Conservation (phyloP, 352 stramenopile genomes). For the Elongisporangium anandrum region DNA sequence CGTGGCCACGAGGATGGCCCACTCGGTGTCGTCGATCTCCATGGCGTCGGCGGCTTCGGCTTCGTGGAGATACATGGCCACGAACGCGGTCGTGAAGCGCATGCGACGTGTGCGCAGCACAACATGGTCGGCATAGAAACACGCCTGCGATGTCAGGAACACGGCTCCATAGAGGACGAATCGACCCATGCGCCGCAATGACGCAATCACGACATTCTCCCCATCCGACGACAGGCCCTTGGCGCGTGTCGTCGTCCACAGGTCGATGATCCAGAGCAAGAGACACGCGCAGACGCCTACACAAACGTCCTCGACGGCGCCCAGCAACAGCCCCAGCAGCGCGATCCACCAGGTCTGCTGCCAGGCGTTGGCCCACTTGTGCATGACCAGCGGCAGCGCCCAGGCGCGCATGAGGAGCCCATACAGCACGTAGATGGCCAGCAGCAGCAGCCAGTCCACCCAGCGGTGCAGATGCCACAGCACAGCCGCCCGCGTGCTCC, state of each 20-base stretch:
- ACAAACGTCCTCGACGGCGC: conserved; percentile 43
- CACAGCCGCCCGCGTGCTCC: conserved; percentile 28
- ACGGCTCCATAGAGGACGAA: conserved; percentile 28
- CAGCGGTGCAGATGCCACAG: conserved; percentile 40
- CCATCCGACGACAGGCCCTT: conserved; percentile 9
- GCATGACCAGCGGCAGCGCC: conserved; percentile 18
- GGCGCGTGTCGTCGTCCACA: conserved; percentile 10
- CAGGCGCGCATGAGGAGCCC: conserved; percentile 25
- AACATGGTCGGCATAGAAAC: conserved; percentile 30
- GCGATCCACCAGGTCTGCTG: conserved; percentile 30
- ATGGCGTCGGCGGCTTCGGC: conserved; percentile 29
- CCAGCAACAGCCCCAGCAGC: conserved; percentile 29
- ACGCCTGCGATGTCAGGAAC: conserved; percentile 20
- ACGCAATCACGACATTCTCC: conserved; percentile 8
- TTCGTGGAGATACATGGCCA: conserved; percentile 42
- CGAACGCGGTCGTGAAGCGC: conserved; percentile 44
- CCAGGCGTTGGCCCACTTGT: conserved; percentile 55
- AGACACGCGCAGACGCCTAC: conserved; percentile 23
- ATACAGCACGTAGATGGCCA: conserved; percentile 21
- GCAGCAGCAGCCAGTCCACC: conserved; percentile 37
- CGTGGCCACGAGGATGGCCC: conserved; percentile 29
- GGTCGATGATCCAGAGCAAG: conserved; percentile 32
- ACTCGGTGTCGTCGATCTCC: conserved; percentile 40
- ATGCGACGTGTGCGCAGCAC: conserved; percentile 52
- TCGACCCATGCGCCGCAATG: conserved; percentile 11